Evolutionary conservation across 1,284 basidiomycete genomes (phyloP).

Genomic region (Papiliotrema laurentii): DNA sequence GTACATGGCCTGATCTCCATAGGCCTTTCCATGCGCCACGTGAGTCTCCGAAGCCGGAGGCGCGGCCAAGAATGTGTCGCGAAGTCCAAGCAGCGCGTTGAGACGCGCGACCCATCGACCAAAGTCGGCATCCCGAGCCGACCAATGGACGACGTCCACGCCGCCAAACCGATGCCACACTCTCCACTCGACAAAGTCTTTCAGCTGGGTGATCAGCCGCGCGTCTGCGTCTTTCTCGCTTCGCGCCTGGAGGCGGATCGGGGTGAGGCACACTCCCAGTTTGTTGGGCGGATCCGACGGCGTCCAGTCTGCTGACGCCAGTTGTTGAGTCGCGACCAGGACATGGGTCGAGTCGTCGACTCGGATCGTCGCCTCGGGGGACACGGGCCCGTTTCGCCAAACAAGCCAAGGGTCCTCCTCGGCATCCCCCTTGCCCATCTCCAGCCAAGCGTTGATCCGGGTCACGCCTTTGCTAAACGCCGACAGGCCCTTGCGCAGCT

Average conservation of each 20-base stretch:
- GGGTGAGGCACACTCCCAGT: conserved; percentile 5
- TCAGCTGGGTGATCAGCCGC: background rate
- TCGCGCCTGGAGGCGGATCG: conserved; percentile 3
- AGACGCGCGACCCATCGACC: conserved; percentile 3
- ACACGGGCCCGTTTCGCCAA: background rate
- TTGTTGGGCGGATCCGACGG: background rate
- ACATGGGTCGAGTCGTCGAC: background rate
- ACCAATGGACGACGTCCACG: conserved; percentile 8
- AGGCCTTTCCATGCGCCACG: background rate
- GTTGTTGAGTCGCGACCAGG: background rate
- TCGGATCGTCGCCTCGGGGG: background rate
- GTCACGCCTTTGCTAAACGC: background rate
- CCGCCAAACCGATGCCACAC: conserved; percentile 10
- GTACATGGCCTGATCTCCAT: conserved; percentile 8
- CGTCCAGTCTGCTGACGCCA: conserved; percentile 2
- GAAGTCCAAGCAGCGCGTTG: conserved; percentile 4
- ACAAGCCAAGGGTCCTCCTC: background rate
- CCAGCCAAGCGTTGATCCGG: background rate
- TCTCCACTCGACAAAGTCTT: conserved; percentile 9
- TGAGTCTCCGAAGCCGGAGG: background rate
- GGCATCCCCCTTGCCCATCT: background rate
- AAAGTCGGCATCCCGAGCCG: conserved; percentile 4
- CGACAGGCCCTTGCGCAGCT: background rate
- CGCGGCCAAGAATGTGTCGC: conserved; percentile 5
- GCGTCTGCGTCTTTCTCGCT: background rate